phyloP scores from a whole-genome alignment of 768 basidiomycete species.

The Suillus hirtellus region DNA sequence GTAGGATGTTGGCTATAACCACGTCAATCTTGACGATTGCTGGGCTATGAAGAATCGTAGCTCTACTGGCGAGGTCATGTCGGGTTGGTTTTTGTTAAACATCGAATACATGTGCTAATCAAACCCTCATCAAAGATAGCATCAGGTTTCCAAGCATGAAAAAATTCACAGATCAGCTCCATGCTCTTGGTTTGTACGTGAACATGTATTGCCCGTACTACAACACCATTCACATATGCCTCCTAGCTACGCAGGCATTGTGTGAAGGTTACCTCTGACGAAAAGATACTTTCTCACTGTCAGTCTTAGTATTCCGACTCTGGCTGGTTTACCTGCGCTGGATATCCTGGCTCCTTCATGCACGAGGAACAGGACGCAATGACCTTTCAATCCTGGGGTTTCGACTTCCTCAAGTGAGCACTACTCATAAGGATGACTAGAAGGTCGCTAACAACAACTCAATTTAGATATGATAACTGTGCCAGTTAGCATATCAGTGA shows the following conservation, averaged over 20 bases:
- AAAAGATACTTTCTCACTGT: background rate
- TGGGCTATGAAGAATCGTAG: conserved; percentile 58
- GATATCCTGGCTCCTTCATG: conserved; percentile 61
- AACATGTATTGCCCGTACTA: background rate
- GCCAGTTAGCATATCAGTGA: conserved; percentile 38
- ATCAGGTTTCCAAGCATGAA: conserved; percentile 59
- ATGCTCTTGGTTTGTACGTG: conserved; percentile 55
- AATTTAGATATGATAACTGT: conserved; percentile 57
- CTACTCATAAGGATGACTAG: background rate
- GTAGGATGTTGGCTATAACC: conserved; percentile 57
- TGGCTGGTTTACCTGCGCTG: conserved; percentile 64
- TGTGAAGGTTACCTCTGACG: conserved; percentile 28
- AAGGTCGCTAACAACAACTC: conserved; percentile 9
- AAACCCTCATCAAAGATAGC: conserved; percentile 36
- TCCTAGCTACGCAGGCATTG: conserved; percentile 59
- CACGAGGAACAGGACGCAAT: conserved; percentile 62
- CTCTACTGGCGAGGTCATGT: conserved; percentile 52
- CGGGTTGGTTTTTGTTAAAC: conserved; percentile 39
- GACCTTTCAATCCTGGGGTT: conserved; percentile 61
- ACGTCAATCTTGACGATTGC: conserved; percentile 66
- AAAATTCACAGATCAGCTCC: conserved; percentile 51
- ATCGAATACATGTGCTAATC: background rate
- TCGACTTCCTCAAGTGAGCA: conserved; percentile 61
- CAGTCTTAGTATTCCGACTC: conserved; percentile 58
- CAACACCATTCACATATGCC: conserved; percentile 9